These are phyloP conservation scores for Larix sibirica DNA, from an alignment of 83 land plant species.

Conservation along the genomic window DNA sequence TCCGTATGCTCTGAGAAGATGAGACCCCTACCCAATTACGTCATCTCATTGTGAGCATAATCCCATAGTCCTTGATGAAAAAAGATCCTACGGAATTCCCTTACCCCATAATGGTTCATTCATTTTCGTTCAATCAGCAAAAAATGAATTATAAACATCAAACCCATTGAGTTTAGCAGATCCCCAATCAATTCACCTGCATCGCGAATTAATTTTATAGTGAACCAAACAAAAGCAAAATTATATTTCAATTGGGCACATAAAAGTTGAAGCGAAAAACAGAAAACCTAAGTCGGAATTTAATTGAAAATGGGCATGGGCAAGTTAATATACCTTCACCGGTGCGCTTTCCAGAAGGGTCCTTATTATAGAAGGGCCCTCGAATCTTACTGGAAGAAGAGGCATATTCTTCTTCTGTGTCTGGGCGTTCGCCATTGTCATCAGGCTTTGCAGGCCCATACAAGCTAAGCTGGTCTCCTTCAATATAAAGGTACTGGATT, in stretches of 20 bases:
- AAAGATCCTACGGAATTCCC: no score
- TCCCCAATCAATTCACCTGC: no score
- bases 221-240: no score
- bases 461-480: conserved; percentile 32
- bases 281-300: background rate
- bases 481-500: conserved; percentile 22
- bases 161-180: no score
- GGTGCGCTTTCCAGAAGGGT: conserved; percentile 41
- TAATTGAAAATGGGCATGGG: background rate
- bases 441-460: conserved; percentile 34
- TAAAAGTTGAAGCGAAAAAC: background rate
- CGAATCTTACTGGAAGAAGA: conserved; percentile 1
- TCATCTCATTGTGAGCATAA: no score
- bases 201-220: no score
- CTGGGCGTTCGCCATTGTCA: conserved; percentile 22
- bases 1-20: no score
- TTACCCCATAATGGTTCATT: no score
- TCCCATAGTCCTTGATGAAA: no score
- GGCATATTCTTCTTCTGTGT: conserved; percentile 15
- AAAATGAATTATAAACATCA: no score
- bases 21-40: no score
- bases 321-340: conserved; percentile 36
- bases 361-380: conserved; percentile 39
- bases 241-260: background rate
- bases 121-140: no score